Evolutionary conservation across 768 basidiomycete species (phyloP), one percentile per base, ranked within the genome.

Genomic region (Termitomyces eurrhizus): DNA sequence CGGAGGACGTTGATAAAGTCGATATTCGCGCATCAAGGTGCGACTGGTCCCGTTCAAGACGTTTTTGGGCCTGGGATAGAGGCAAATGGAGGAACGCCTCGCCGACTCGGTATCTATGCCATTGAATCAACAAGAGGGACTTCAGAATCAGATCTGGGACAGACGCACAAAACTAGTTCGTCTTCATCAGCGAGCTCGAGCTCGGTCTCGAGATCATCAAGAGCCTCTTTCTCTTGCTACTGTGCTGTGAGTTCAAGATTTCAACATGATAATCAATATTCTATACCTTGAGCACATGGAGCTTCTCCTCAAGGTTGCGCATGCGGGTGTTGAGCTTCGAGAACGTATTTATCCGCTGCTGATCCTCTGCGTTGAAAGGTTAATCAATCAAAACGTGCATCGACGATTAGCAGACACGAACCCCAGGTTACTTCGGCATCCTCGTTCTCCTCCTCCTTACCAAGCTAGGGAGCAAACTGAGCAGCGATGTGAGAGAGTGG

Each of bases 181-280:
- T 92, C 89, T 66, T 95, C 93, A 62, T 96, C 93, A 1, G 88
- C 86, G 11, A 98, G 84, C 69, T 96, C 94, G 26, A 98, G 82
- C 68, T 97, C 95, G 49, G 83, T 90, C 1, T 85, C 75, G 35
- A 97, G 82, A 71, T 98, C 95, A 61, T 96, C 93, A 14, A 96
- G 83, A 2, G 93, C 90, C 67, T 97, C 95, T 75, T 95, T 95
- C 75, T 96, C 94, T 82, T 91, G 87, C 94, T 98, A n/a, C n/a
- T 56, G 26, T 42, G 35, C 24, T 46, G 52, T 61, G 55, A 53
- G 58, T 57, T 62, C 14, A 51, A 11, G 52, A 33, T 36, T 52
- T 44, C 7, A n/a, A 48, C 49, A 21, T 21, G 18, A 14, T 39
- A 37, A 50, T 42, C 41, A 12, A 44, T 36, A 52, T 29, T 11